phyloP scores from a whole-genome alignment of 306 rosid genomes.

The Morella rubra region DNA sequence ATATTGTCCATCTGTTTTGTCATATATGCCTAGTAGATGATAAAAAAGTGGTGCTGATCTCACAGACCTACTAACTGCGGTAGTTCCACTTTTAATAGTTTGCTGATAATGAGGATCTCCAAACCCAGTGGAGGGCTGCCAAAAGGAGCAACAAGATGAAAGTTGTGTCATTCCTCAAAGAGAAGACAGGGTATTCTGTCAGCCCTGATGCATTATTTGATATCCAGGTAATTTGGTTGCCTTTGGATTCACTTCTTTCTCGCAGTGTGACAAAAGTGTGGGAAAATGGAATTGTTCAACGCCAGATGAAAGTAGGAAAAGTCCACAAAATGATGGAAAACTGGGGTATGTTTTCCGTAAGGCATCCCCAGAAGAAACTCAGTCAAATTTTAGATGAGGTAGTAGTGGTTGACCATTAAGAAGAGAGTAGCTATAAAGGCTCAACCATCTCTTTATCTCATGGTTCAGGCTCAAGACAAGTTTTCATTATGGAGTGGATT shows the following conservation, averaged over 20 bases:
- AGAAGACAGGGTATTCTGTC: conserved; percentile 86
- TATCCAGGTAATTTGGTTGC: conserved; percentile 66
- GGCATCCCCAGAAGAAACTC: conserved; percentile 1
- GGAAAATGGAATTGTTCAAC: conserved; percentile 10
- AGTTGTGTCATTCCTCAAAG: conserved; percentile 70
- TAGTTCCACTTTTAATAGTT: conserved; percentile 50
- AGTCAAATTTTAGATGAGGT: background rate
- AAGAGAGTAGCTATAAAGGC: conserved; percentile 5
- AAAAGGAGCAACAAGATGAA: conserved; percentile 80
- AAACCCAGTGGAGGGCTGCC: conserved; percentile 79
- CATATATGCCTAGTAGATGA: background rate
- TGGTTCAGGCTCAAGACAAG: background rate
- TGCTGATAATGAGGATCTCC: conserved; percentile 80
- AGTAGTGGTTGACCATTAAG: background rate
- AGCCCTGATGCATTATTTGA: conserved; percentile 94
- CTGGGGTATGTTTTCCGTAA: conserved; percentile 2
- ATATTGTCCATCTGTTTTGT: background rate
- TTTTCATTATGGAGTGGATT: conserved; percentile 7
- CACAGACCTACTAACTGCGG: conserved; percentile 29
- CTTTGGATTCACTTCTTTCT: conserved; percentile 15
- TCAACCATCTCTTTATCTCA: conserved; percentile 5
- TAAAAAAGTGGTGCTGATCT: background rate
- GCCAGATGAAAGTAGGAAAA: conserved; percentile 19
- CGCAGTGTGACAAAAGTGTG: conserved; percentile 9
- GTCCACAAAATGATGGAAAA: background rate